These are phyloP conservation scores for Nicotiana tabacum DNA, from an alignment of 257 asterid genomes.

Conservation along the genomic window DNA sequence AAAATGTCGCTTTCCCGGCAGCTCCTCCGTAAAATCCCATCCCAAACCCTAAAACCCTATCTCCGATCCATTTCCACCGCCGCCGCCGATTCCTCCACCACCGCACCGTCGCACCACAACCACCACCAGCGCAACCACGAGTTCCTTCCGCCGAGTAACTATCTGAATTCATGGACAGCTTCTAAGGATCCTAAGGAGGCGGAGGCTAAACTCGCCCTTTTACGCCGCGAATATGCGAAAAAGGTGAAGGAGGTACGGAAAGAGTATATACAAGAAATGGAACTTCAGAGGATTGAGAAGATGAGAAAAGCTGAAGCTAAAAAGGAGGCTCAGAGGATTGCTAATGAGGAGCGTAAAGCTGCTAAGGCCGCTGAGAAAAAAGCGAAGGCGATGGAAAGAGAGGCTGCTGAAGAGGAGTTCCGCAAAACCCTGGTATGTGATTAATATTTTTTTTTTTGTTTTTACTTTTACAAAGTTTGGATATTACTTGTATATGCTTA, in stretches of 20 bases:
- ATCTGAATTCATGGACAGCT: conserved; percentile 63
- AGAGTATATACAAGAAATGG: conserved; percentile 66
- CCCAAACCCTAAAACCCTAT: conserved; percentile 6
- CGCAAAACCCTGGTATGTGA: conserved; percentile 54
- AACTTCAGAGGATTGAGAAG: conserved; percentile 63
- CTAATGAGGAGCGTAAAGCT: conserved; percentile 64
- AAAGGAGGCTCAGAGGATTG: conserved; percentile 66
- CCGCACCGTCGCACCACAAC: conserved; percentile 14
- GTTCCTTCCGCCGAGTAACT: conserved; percentile 43
- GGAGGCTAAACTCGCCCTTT: conserved; percentile 43
- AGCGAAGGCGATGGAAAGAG: conserved; percentile 66
- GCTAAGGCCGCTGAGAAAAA: conserved; percentile 73
- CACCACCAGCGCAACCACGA: conserved; percentile 38
- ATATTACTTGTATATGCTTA: not conserved
- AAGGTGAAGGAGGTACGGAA: conserved; percentile 57
- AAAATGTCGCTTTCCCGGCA: conserved; percentile 40
- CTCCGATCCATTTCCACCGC: conserved; percentile 30
- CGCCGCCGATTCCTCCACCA: conserved; percentile 7
- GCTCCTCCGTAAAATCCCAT: conserved; percentile 39
- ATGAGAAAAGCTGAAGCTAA: conserved; percentile 53
- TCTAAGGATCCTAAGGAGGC: conserved; percentile 68
- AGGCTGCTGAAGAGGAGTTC: conserved; percentile 58
- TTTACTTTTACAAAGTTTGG: not conserved
- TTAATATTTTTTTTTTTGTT: not conserved
- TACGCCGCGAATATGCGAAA: conserved; percentile 63